phyloP scores from a whole-genome alignment of 257 asterid genomes.

The Petunia axillaris region DNA sequence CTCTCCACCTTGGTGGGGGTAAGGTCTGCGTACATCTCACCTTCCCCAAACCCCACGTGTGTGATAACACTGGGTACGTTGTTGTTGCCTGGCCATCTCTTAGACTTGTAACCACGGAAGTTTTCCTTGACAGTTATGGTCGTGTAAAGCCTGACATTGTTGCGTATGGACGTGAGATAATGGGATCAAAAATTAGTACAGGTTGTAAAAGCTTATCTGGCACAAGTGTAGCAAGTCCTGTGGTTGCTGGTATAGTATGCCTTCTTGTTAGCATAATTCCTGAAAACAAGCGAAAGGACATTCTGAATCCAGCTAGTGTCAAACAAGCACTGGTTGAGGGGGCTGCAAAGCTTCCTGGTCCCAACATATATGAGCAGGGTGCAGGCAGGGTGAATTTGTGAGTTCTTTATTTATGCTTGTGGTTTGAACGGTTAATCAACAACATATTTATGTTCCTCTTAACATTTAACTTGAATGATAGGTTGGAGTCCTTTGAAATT shows the following conservation, averaged over 20 bases:
- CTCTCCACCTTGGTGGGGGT: too few species aligned
- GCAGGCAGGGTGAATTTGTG: conserved; percentile 99
- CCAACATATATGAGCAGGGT: conserved; percentile 99
- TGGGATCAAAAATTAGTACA: conserved; percentile 97
- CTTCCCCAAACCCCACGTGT: too few species aligned
- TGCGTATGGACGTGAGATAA: conserved; percentile 96
- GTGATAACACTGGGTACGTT: neutral
- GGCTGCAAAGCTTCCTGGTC: conserved; percentile 93
- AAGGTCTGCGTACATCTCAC: too few species aligned
- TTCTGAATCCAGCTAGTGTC: conserved; percentile 93
- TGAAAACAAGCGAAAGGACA: conserved; percentile 74
- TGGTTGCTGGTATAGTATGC: conserved; percentile 98
- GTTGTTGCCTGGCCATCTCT: neutral
- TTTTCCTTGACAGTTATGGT: conserved; percentile 72
- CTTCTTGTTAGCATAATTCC: conserved; percentile 92
- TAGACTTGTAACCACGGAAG: conserved; percentile 32
- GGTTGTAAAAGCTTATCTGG: conserved; percentile 99
- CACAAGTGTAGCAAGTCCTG: conserved; percentile 99
- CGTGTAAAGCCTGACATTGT: conserved; percentile 98
- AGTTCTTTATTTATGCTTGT: conserved; percentile 51
- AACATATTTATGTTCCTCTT: neutral
- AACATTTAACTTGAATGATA: conserved; percentile 46
- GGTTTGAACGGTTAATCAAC: conserved; percentile 11
- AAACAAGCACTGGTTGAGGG: conserved; percentile 99
- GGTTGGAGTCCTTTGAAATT: conserved; percentile 83